These are phyloP conservation scores for Casuarina glauca DNA, from an alignment of 306 rosid genomes.

Conservation along the genomic window DNA sequence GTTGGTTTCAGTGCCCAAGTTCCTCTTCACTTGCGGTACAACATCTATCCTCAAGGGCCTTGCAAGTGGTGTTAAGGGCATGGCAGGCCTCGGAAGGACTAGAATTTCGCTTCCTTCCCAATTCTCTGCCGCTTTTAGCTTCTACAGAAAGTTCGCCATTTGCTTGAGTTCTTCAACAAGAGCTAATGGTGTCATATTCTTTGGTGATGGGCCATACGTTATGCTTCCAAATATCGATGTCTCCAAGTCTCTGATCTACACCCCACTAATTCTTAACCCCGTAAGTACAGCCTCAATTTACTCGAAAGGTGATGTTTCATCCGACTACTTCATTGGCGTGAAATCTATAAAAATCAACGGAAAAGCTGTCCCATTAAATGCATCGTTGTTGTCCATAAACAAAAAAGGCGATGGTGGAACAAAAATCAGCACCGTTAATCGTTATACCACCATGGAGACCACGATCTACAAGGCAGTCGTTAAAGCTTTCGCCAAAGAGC, in stretches of 20 bases:
- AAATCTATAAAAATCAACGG: conserved; percentile 43
- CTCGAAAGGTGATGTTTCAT: conserved; percentile 39
- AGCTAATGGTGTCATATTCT: conserved; percentile 42
- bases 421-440: conserved; percentile 58
- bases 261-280: conserved; percentile 55
- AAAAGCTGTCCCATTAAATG: conserved; percentile 32
- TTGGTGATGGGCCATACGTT: conserved; percentile 50
- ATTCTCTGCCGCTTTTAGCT: conserved; percentile 44
- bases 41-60: conserved; percentile 36
- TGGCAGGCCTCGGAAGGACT: conserved; percentile 60
- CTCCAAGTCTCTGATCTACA: conserved; percentile 42
- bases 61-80: conserved; percentile 49
- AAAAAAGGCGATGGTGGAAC: conserved; percentile 63
- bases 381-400: conserved; percentile 41
- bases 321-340: conserved; percentile 60
- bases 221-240: conserved; percentile 37
- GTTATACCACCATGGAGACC: conserved; percentile 49
- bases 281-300: conserved; percentile 28
- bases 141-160: conserved; percentile 47
- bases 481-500: conserved; percentile 35
- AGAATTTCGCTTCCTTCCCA: conserved; percentile 45
- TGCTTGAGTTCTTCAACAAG: conserved; percentile 43
- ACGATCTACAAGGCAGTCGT: conserved; percentile 49
- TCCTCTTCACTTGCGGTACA: conserved; percentile 52
- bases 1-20: conserved; percentile 34